Conservation (phyloP, 306 rosid species). For the Corylus americana region DNA sequence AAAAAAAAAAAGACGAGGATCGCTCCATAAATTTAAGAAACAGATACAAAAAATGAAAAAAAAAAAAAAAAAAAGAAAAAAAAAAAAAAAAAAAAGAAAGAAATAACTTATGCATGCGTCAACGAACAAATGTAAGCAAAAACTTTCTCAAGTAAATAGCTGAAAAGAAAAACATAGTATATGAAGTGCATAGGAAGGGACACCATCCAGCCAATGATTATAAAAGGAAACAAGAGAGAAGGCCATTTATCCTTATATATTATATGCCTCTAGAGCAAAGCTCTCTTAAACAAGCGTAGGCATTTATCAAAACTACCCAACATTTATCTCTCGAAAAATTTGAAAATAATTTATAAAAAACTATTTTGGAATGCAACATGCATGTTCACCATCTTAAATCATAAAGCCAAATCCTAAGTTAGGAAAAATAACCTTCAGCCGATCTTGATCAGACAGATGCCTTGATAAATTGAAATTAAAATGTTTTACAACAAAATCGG, state of each 20-base stretch:
- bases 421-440: slow-evolving; percentile 51
- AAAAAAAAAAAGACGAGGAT: background rate
- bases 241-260: background rate
- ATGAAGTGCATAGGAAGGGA: background rate
- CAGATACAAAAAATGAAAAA: too few species aligned
- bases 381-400: background rate
- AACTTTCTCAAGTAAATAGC: background rate
- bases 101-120: background rate
- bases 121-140: background rate
- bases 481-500: slow-evolving; percentile 37
- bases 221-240: background rate
- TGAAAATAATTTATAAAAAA: background rate
- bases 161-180: too few species aligned
- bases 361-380: background rate
- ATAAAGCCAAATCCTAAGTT: background rate
- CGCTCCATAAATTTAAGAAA: background rate
- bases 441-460: slow-evolving; percentile 53
- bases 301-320: background rate
- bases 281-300: background rate
- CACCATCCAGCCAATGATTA: background rate
- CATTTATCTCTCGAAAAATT: background rate
- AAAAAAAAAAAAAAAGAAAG: background rate
- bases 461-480: slow-evolving; percentile 27
- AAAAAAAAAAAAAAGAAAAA: background rate
- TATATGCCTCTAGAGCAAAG: background rate